These are phyloP conservation scores for Abelmoschus esculentus DNA, from an alignment of 345 rosid genomes.

Conservation along the genomic window DNA sequence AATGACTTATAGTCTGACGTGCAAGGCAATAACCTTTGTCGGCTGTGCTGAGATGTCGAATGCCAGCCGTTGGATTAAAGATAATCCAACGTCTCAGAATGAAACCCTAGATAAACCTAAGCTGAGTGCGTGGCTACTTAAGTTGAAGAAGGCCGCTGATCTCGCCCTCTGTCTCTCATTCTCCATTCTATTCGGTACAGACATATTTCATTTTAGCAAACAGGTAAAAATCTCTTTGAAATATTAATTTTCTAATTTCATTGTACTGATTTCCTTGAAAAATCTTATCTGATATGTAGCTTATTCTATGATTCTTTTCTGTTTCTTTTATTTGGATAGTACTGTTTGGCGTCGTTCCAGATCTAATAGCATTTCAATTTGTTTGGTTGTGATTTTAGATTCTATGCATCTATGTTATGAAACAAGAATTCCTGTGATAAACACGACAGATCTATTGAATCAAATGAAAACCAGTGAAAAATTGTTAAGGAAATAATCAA, in stretches of 20 bases:
- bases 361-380: neutral
- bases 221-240: slow-evolving; percentile 5
- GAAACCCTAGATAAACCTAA: slow-evolving; percentile 13
- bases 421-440: neutral
- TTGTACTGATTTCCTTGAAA: too few relatives aligned
- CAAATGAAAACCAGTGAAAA: neutral
- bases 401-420: neutral
- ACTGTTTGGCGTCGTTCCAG: neutral
- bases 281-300: neutral
- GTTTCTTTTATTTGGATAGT: neutral
- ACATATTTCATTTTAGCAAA: neutral
- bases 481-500: neutral
- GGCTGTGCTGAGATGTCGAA: neutral
- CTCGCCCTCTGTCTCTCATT: neutral
- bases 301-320: neutral
- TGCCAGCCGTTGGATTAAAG: neutral
- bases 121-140: slow-evolving; percentile 3
- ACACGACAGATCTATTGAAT: neutral
- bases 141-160: neutral
- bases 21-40: neutral
- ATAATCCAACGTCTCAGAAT: slow-evolving; percentile 4
- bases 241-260: neutral
- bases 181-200: too few relatives aligned
- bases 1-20: too few relatives aligned
- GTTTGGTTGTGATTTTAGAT: neutral